Percentiles rank a stretch among this genome's conserved stretches.
Evolutionary conservation across 2,329 filamentous ascomycete species (phyloP).

Genomic region (Sporothrix brasiliensis): DNA sequence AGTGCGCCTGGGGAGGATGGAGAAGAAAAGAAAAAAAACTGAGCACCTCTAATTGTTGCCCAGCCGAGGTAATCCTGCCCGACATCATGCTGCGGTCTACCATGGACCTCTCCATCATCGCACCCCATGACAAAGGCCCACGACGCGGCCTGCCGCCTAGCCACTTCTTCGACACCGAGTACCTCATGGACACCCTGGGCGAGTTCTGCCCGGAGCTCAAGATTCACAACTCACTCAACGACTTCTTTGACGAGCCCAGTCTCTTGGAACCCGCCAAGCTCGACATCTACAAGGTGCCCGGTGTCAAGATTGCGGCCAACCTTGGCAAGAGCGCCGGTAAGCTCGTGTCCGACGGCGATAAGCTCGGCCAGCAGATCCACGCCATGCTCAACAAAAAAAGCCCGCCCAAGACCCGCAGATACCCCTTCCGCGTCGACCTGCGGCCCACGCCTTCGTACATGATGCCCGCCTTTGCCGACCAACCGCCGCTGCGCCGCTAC

Average conservation of each 20-base stretch:
- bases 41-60: neutral
- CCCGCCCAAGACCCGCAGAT: conserved; percentile 39
- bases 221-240: conserved; percentile 43
- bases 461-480: conserved; percentile 44
- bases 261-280: conserved; percentile 39
- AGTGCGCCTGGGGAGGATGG: conserved; percentile 31
- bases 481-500: conserved; percentile 40
- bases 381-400: conserved; percentile 39
- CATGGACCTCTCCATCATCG: conserved; percentile 39
- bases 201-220: conserved; percentile 46
- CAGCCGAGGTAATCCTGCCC: conserved; percentile 47
- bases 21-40: neutral
- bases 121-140: conserved; percentile 39
- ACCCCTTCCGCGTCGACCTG: conserved; percentile 44
- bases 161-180: conserved; percentile 44
- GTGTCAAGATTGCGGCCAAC: conserved; percentile 28
- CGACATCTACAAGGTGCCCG: conserved; percentile 37
- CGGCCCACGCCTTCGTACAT: conserved; percentile 37
- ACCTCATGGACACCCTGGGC: conserved; percentile 41
- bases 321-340: conserved; percentile 35
- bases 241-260: conserved; percentile 43
- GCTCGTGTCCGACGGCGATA: conserved; percentile 38
- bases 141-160: conserved; percentile 40
- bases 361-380: conserved; percentile 38
- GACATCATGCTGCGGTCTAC: conserved; percentile 43